A percentile compares a stretch with the other conserved stretches of the same genome.
Conservation (phyloP, 2,329 filamentous ascomycete genomes). For the Paraphoma chrysanthemicola region DNA sequence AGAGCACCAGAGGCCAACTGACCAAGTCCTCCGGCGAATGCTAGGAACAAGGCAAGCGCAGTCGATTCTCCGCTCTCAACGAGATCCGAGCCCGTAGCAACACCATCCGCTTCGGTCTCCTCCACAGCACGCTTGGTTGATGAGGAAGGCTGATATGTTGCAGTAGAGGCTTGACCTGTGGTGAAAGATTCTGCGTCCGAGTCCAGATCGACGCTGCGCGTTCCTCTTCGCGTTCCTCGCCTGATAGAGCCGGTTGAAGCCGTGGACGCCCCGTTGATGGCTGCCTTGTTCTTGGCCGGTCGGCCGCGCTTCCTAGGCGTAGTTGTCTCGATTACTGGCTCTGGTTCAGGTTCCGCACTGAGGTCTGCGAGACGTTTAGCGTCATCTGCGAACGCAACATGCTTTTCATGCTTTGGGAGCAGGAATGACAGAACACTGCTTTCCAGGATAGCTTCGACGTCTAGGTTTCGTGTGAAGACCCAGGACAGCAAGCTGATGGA, state of each 20-base stretch:
- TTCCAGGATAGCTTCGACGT: conserved; percentile 59
- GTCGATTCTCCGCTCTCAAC: conserved; percentile 44
- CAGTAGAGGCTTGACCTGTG: conserved; percentile 3
- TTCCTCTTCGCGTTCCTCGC: conserved; percentile 26
- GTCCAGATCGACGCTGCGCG: conserved; percentile 22
- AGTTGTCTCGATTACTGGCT: conserved; percentile 12
- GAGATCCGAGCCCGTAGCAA: conserved; percentile 29
- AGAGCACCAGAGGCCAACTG: conserved; percentile 40
- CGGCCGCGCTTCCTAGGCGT: conserved; percentile 38
- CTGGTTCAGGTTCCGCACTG: background rate
- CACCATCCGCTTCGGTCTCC: conserved; percentile 41
- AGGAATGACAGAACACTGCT: conserved; percentile 41
- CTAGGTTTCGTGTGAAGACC: conserved; percentile 62
- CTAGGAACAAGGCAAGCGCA: conserved; percentile 42
- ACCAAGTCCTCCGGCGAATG: conserved; percentile 44
- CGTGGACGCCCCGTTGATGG: conserved; percentile 17
- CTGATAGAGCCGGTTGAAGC: conserved; percentile 18
- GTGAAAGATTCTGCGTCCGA: conserved; percentile 27
- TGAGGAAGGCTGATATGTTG: conserved; percentile 33
- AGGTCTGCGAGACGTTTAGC: background rate
- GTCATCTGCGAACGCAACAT: conserved; percentile 30
- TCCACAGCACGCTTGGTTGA: conserved; percentile 28
- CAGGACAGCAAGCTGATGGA: conserved; percentile 62
- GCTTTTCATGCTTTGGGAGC: conserved; percentile 32
- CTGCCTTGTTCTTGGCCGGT: conserved; percentile 29